Percentiles rank a stretch among this genome's conserved stretches.
These are phyloP conservation scores for Elongisporangium undulatum DNA, from an alignment of 352 stramenopile genomes.

Conservation along the genomic window DNA sequence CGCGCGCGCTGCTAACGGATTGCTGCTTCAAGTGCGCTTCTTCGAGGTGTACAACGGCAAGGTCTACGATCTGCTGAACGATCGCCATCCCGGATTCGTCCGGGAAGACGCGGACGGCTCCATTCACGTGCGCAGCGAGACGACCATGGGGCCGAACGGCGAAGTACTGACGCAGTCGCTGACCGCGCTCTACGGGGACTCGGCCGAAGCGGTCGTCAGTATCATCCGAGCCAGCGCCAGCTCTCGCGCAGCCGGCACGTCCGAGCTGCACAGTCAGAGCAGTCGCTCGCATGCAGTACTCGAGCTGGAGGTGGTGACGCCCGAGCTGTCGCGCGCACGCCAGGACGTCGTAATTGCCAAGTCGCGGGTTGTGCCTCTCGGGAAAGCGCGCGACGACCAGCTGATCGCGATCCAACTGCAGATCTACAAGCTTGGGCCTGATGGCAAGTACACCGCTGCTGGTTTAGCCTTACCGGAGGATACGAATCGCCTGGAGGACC, in stretches of 20 bases:
- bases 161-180: slow-evolving; percentile 45
- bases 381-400: slow-evolving; percentile 45
- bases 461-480: slow-evolving; percentile 16
- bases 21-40: slow-evolving; percentile 47
- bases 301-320: slow-evolving; percentile 50
- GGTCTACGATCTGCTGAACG: slow-evolving; percentile 48
- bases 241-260: slow-evolving; percentile 34
- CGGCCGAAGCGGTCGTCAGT: slow-evolving; percentile 12
- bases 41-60: slow-evolving; percentile 60
- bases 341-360: slow-evolving; percentile 21
- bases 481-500: slow-evolving; percentile 9
- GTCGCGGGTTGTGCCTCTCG: slow-evolving; percentile 30
- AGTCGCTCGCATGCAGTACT: slow-evolving; percentile 46
- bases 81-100: slow-evolving; percentile 35
- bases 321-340: slow-evolving; percentile 24
- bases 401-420: slow-evolving; percentile 42
- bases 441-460: slow-evolving; percentile 24
- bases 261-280: slow-evolving; percentile 45
- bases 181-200: slow-evolving; percentile 18
- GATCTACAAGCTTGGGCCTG: slow-evolving; percentile 17
- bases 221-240: slow-evolving; percentile 17
- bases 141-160: slow-evolving; percentile 29
- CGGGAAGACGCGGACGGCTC: slow-evolving; percentile 36
- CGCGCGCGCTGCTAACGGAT: not conserved
- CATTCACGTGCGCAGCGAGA: slow-evolving; percentile 47